These are phyloP conservation scores for Xylariaceae sp. DNA, from an alignment of 2,329 filamentous ascomycete genomes.

Conservation along the genomic window DNA sequence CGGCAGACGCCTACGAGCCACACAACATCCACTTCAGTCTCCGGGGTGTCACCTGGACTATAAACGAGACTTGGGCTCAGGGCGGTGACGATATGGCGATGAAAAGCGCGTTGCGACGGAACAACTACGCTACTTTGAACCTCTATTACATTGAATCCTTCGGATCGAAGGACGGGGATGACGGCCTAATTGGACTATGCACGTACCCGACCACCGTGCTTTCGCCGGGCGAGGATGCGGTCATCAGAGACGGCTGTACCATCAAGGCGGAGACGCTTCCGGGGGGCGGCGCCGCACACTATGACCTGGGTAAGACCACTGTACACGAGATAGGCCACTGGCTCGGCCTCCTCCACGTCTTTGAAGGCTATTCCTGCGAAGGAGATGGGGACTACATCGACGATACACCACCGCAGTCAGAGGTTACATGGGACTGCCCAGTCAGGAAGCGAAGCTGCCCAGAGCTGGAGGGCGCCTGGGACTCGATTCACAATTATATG, in stretches of 20 bases:
- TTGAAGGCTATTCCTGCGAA: conserved; percentile 34
- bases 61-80: conserved; percentile 2
- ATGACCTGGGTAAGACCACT: conserved; percentile 33
- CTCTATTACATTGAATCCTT: conserved; percentile 3
- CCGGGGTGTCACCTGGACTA: background rate
- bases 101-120: conserved; percentile 6
- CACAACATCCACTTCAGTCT: conserved; percentile 3
- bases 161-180: conserved; percentile 3
- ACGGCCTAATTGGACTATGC: conserved; percentile 8
- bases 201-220: conserved; percentile 12
- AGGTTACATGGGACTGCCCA: conserved; percentile 33
- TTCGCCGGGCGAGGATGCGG: conserved; percentile 5
- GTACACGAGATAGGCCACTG: conserved; percentile 41
- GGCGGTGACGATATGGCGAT: conserved; percentile 2
- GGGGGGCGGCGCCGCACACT: conserved; percentile 24
- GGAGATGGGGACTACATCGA: conserved; percentile 33
- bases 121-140: conserved; percentile 5
- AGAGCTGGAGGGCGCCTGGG: conserved; percentile 21
- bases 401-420: conserved; percentile 37
- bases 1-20: background rate
- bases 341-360: conserved; percentile 40
- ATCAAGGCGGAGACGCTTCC: conserved; percentile 24
- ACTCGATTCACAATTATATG: conserved; percentile 34
- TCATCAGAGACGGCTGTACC: conserved; percentile 26
- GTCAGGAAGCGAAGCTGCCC: conserved; percentile 27